These are phyloP conservation scores for Calonectria pauciramosa DNA, from an alignment of 2,329 filamentous ascomycete species.

Conservation along the genomic window DNA sequence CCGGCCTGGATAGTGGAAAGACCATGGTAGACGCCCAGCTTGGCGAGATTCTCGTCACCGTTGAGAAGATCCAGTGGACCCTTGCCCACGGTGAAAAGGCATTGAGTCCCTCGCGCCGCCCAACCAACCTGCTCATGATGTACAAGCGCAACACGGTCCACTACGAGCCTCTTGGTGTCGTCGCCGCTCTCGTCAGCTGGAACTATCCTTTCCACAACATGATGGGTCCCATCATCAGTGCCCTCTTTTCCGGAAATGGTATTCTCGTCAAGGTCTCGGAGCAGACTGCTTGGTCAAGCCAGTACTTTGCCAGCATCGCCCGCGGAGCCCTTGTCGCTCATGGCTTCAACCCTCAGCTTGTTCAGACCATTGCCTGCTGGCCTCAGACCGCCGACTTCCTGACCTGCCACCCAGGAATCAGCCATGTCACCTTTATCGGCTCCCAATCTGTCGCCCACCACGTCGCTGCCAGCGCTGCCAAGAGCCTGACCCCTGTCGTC, in stretches of 20 bases:
- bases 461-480: constrained; percentile 89
- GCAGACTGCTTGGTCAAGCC: constrained; percentile 92
- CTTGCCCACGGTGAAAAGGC: constrained; percentile 90
- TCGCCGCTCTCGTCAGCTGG: constrained; percentile 95
- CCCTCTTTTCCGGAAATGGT: constrained; percentile 91
- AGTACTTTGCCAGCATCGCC: constrained; percentile 85
- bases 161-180: constrained; percentile 94
- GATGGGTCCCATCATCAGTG: constrained; percentile 89
- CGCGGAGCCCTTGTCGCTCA: constrained; percentile 85
- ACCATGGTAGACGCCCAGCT: constrained; percentile 95
- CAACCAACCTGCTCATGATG: constrained; percentile 92
- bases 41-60: constrained; percentile 94
- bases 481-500: constrained; percentile 86
- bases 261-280: constrained; percentile 96
- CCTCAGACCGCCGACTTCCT: constrained; percentile 84
- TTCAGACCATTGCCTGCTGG: constrained; percentile 91
- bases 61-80: constrained; percentile 95
- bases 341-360: constrained; percentile 83
- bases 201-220: constrained; percentile 98
- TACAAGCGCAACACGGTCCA: constrained; percentile 93
- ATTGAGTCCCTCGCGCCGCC: constrained; percentile 77
- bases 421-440: constrained; percentile 96
- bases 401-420: constrained; percentile 86
- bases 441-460: constrained; percentile 88
- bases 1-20: constrained; percentile 95